phyloP scores from a whole-genome alignment of 768 basidiomycete species.

The Russula olivacea region DNA sequence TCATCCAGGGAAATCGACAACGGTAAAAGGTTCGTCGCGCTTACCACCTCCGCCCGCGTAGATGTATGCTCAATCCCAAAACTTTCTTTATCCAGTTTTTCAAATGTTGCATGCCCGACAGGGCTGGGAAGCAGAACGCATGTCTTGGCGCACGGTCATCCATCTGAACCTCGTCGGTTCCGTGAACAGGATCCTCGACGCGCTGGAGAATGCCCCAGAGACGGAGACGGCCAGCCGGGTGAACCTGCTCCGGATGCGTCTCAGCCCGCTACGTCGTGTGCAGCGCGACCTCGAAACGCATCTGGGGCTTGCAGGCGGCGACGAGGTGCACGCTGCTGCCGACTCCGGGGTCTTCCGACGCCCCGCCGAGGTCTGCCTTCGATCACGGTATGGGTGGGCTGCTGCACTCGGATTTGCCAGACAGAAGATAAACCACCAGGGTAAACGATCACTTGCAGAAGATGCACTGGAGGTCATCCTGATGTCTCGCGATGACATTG shows the following conservation, averaged over 20 bases:
- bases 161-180: constrained; percentile 53
- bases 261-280: constrained; percentile 33
- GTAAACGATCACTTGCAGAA: constrained; percentile 36
- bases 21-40: constrained; percentile 9
- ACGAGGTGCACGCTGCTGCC: constrained; percentile 10
- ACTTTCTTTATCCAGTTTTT: constrained; percentile 2
- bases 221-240: not conserved
- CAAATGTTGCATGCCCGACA: constrained; percentile 13
- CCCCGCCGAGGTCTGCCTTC: constrained; percentile 31
- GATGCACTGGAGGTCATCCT: constrained; percentile 54
- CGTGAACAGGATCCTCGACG: constrained; percentile 38
- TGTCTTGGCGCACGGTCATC: constrained; percentile 72
- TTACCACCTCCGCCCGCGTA: not conserved
- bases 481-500: constrained; percentile 60
- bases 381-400: constrained; percentile 32
- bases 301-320: constrained; percentile 11
- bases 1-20: constrained; percentile 8
- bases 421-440: constrained; percentile 10
- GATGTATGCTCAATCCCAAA: not conserved
- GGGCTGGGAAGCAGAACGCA: constrained; percentile 58
- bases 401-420: constrained; percentile 25
- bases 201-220: constrained; percentile 29
- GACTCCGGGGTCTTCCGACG: constrained; percentile 6
- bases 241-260: constrained; percentile 25
- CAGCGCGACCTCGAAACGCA: constrained; percentile 14